A percentile compares a stretch with the other conserved stretches of the same genome.
These are phyloP conservation scores for Boletus subparvulus DNA, from an alignment of 768 basidiomycete genomes.

Conservation along the genomic window DNA sequence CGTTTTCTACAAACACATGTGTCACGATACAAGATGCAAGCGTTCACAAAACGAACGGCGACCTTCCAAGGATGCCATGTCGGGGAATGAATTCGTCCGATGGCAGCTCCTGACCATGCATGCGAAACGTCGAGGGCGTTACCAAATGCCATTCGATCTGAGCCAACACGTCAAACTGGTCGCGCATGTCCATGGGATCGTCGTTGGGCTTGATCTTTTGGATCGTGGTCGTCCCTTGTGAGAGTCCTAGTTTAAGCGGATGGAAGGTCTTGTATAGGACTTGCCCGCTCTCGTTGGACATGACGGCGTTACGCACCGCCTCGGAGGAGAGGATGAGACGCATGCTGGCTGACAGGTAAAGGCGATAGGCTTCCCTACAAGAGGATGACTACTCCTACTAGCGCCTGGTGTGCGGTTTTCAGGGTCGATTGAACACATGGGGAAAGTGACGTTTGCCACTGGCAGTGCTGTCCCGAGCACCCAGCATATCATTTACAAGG, in stretches of 20 bases:
- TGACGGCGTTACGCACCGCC: background rate
- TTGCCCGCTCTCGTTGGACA: background rate
- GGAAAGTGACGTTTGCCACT: background rate
- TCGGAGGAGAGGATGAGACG: background rate
- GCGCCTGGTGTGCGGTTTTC: background rate
- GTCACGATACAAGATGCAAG: background rate
- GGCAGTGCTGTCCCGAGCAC: background rate
- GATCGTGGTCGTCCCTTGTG: slow-evolving; percentile 21
- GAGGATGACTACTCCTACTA: background rate
- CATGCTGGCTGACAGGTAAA: background rate
- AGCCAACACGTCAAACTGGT: slow-evolving; percentile 23
- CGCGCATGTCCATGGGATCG: slow-evolving; percentile 21
- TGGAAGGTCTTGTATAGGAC: background rate
- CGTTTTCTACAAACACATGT: background rate
- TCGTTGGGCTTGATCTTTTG: slow-evolving; percentile 23
- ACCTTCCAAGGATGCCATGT: background rate
- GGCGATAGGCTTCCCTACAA: background rate
- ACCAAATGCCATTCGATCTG: background rate
- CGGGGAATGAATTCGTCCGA: background rate
- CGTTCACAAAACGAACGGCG: background rate
- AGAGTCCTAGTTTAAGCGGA: background rate
- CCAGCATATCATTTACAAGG: too few species aligned
- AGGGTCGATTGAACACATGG: background rate
- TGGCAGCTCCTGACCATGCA: background rate
- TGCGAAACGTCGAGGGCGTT: background rate